Evolutionary conservation across 164 flowering plant species (phyloP), one percentile per base, ranked within the genome.

Genomic region (Amborella trichopoda): DNA sequence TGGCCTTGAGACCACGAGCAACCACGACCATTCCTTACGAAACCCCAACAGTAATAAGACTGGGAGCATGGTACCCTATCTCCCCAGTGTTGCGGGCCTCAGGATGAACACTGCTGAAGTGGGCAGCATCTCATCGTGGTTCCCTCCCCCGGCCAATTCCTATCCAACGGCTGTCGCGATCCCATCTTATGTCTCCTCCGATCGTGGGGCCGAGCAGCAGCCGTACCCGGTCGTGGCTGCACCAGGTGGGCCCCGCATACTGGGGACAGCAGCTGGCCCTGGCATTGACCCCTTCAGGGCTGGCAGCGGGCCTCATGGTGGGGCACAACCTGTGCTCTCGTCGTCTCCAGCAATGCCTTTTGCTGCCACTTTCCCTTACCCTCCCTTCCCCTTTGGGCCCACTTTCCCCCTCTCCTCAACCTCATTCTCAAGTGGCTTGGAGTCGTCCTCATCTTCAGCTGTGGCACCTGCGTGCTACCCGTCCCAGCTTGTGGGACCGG

Each of bases 291-390:
- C 67, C 13, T 87, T 69, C 54, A 63, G 91, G 53, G 84, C 77
- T 6, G n/a, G n/a, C n/a, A n/a, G n/a, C n/a, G n/a, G n/a, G n/a
- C n/a, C n/a, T n/a, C n/a, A n/a, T n/a, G n/a, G n/a, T n/a, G n/a
- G n/a, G n/a, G n/a, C n/a, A n/a, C n/a, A n/a, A n/a, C 68, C 93
- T 4, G 82, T 83, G 30, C 62, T 90, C 48, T 67, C 94, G 32
- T 83, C 96, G 16, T 75, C 95, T 25, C 83, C 86, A 40, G 84
- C 87, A 9, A 57, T 73, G 38, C 64, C 79, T 2, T 81, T 73
- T 13, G 23, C 71, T 11, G 49, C 78, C 19, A 39, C 55, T 27
- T 86, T 70, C 56, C 83, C 70, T 25, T 83, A 80, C 61, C 69
- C 84, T 14, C 70, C 68, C 0, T 80, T 78, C 48, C 83, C 83